phyloP scores from a whole-genome alignment of 371 early-diverging fungal genomes.

The Rhizomucor pusillus region DNA sequence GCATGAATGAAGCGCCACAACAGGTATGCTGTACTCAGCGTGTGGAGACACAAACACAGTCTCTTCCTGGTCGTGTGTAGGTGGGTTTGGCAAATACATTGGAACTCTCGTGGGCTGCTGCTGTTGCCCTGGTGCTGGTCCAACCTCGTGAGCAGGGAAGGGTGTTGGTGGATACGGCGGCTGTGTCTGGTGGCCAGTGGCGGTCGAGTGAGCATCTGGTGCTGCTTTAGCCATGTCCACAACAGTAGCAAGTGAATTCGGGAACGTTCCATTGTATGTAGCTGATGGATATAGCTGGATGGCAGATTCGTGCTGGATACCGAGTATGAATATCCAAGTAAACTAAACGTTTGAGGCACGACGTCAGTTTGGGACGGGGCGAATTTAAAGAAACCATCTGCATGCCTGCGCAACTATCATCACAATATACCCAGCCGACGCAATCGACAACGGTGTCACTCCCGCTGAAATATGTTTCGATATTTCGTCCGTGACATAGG shows the following conservation, averaged over 20 bases:
- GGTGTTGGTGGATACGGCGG: conserved; percentile 20
- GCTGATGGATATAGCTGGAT: not conserved
- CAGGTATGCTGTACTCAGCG: conserved; percentile 33
- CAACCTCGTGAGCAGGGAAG: conserved; percentile 20
- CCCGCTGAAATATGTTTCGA: conserved; percentile 16
- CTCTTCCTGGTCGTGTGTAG: conserved; percentile 8
- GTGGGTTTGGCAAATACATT: not conserved
- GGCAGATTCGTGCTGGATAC: conserved; percentile 25
- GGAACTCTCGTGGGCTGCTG: not conserved
- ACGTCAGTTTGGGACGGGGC: not conserved
- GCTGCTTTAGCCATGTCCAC: too few species aligned
- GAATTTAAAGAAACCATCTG: not conserved
- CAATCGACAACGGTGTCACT: conserved; percentile 14
- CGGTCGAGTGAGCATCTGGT: not conserved
- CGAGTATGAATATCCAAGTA: conserved; percentile 34
- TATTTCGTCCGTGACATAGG: conserved; percentile 31
- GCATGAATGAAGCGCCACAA: conserved; percentile 42
- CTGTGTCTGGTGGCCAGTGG: too few species aligned
- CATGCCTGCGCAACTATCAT: conserved; percentile 29
- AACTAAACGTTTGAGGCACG: conserved; percentile 17
- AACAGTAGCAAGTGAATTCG: too few species aligned
- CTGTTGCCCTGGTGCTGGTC: not conserved
- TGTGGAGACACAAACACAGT: conserved; percentile 33
- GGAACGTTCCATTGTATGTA: too few species aligned
- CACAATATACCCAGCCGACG: conserved; percentile 32